Evolutionary conservation across 306 rosid genomes (phyloP), one percentile per base, ranked within the genome.

Genomic region (Cicer cuneatum): DNA sequence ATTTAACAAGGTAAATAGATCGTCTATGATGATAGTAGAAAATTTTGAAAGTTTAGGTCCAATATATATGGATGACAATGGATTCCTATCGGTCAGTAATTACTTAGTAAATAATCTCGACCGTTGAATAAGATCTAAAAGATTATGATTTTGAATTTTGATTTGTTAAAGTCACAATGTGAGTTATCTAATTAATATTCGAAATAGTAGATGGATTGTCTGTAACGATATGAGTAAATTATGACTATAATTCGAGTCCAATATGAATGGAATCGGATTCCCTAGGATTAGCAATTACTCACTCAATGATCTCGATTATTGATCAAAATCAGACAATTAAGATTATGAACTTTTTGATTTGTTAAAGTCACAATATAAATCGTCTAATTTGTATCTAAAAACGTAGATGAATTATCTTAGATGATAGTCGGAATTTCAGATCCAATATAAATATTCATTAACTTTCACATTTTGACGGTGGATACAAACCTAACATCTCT

Each of bases 401-500:
- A 29, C 0, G 35, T 29, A 29, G 35, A 3, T 29, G 35, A 29
- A 29, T 29, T 29, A 0, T 29, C 5, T 4, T 3, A 29, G 4
- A 29, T 4, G 35, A 29, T 29, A 29, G 35, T 29, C 1, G 5
- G 4, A 4, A 29, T 4, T 29, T 29, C 1, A 0, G 1, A 3
- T 57, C 38, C 16, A 57, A 59, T 1, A 59, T 21, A 16, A 2
- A 29, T 1, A 24, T 2, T 58, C 15, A 40, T 1, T 11, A 21
- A 61, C 12, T 71, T 68, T 40, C 45, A 54, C 62, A 13, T 51
- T 74, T 61, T 40, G 10, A 7, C 12, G 8, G 47, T 67, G 71
- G 38, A 56, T 52, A 2, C 64, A 58, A 7, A 58, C 62, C 24
- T 51, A 33, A 33, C 65, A 64, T 64, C 35, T 33, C 14, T 63